These are phyloP conservation scores for Calonectria naviculata DNA, from an alignment of 2,329 filamentous ascomycete genomes.

Conservation along the genomic window DNA sequence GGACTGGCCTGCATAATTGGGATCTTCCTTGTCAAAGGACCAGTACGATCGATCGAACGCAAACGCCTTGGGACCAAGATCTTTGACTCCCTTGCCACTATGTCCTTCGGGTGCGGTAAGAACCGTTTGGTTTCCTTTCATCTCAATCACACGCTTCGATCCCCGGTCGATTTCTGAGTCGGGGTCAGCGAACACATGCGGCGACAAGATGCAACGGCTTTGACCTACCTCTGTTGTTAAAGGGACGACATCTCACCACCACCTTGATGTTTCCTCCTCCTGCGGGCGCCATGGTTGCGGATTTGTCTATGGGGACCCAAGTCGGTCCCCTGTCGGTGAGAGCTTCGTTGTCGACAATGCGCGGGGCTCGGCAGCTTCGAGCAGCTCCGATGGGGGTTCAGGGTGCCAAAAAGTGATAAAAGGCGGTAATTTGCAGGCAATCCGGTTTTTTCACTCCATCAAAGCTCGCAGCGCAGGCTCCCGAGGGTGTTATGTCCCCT, in stretches of 20 bases:
- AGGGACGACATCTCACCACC: constrained; percentile 95
- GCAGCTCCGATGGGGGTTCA: constrained; percentile 15
- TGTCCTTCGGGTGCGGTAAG: constrained; percentile 77
- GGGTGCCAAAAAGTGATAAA: constrained; percentile 11
- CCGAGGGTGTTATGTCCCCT: constrained; percentile 23
- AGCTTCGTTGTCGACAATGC: constrained; percentile 40
- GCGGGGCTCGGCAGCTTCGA: constrained; percentile 35
- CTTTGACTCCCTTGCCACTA: constrained; percentile 74
- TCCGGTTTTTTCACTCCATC: constrained; percentile 32
- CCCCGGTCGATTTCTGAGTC: constrained; percentile 84
- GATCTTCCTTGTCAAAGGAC: constrained; percentile 89
- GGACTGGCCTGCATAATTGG: constrained; percentile 89
- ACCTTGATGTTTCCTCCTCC: constrained; percentile 99
- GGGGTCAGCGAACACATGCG: constrained; percentile 30
- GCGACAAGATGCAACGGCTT: not conserved
- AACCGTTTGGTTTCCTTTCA: constrained; percentile 93
- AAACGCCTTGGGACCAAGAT: constrained; percentile 83
- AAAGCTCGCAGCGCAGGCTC: constrained; percentile 38
- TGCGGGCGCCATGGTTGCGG: constrained; percentile 56
- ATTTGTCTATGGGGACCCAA: constrained; percentile 48
- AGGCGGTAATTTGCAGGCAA: constrained; percentile 25
- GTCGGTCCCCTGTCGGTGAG: constrained; percentile 46
- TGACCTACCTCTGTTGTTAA: constrained; percentile 88
- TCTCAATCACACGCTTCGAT: constrained; percentile 96
- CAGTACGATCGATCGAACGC: constrained; percentile 98